Base-by-base conservation (phyloP, 345 rosid species). In the Syzygium jambos region DNA sequence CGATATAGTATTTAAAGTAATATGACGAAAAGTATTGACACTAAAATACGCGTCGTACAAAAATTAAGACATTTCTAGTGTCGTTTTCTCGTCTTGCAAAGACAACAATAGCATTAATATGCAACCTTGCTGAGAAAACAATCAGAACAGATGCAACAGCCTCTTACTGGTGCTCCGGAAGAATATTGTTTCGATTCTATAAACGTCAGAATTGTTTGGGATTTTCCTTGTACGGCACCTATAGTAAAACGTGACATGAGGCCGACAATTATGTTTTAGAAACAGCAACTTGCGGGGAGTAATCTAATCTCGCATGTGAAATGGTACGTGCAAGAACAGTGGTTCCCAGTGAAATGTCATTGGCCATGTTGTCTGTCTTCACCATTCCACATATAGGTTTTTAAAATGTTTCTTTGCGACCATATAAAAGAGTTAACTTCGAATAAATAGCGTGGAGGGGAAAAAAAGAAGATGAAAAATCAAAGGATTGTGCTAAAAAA, bases 1-100 rank as follows among this genome's bases (percentile, higher is more conserved):
- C 4, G 5, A n/a, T n/a, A 8, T 6, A 17, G 73, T 9, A 0
- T 14, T n/a, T n/a, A 5, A 30, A n/a, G 34, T 27, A 15, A 59
- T 59, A 11, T 5, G 17, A 16, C 27, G 34, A 61, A 30, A 61
- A 12, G 9, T 13, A 11, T 61, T n/a, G 4, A 5, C 29, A 0
- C 0, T n/a, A 14, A n/a, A 61, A 12, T 12, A 3, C 5, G 73
- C 17, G 12, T 3, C 4, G 17, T 61, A n/a, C 17, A 6, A 61
- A 3, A 13, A 4, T 30, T n/a, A 59, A 5, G 15, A 59, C 3
- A 59, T 2, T 27, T 11, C 5, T 27, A 59, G 65, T 59, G 7
- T 27, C 30, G 0, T 59, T 25, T 59, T 59, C 12, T 25, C 7
- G 5, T 59, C 25, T 34, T 13, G 10, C 25, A 17, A 2, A 34